Evolutionary conservation across 306 rosid genomes (phyloP).

Genomic region (Castanopsis chinensis): DNA sequence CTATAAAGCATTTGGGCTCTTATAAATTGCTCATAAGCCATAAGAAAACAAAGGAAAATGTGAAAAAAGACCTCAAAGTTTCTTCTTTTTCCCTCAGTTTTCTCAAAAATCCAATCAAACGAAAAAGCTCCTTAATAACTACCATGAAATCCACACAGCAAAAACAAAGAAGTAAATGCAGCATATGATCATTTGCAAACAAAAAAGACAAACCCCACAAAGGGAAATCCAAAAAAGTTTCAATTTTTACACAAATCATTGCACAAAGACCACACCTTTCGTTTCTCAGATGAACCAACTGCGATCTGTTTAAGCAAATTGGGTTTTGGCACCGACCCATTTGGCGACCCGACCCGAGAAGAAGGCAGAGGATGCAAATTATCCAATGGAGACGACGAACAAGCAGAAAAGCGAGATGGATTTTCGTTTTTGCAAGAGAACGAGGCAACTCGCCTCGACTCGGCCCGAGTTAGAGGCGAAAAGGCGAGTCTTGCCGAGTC

Average conservation of each 20-base stretch:
- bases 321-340: conserved; percentile 27
- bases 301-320: conserved; percentile 42
- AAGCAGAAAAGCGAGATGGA: conserved; percentile 38
- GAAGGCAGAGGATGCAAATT: conserved; percentile 15
- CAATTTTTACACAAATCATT: not conserved
- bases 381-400: conserved; percentile 17
- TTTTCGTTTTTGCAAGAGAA: conserved; percentile 38
- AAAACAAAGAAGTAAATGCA: not conserved
- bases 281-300: conserved; percentile 24
- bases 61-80: not conserved
- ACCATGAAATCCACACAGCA: not conserved
- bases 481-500: conserved; percentile 39
- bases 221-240: not conserved
- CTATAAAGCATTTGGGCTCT: not conserved
- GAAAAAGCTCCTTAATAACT: not conserved
- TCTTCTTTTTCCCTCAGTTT: not conserved
- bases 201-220: not conserved
- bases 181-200: conserved; percentile 3
- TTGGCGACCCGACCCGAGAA: conserved; percentile 26
- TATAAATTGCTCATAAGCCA: not conserved
- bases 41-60: not conserved
- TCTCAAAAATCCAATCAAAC: conserved; percentile 2
- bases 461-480: conserved; percentile 25
- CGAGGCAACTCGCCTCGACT: conserved; percentile 15
- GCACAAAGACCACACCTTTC: conserved; percentile 45